Evolutionary conservation across 2,329 filamentous ascomycete species (phyloP), one percentile per base, ranked within the genome.

Genomic region (Blastomyces gilchristii): DNA sequence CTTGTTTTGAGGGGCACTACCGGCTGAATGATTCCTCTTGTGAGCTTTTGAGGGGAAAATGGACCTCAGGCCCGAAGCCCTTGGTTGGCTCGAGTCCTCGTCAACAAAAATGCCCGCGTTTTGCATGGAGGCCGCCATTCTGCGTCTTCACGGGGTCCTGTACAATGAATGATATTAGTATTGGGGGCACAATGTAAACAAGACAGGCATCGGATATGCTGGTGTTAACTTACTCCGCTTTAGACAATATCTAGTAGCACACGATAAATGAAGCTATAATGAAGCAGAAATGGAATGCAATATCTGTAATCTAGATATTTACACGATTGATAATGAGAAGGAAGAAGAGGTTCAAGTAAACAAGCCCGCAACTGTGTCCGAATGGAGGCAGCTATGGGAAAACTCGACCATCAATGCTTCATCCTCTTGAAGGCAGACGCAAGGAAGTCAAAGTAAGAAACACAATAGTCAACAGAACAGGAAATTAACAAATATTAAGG

Each of bases 31-130:
- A 64, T 78, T 77, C 60, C 79, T 77, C 67, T 78, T 80, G 69
- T 82, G 78, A 63, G 72, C 71, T 70, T 79, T 82, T 60, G 81
- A 74, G 25, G 77, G 75, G 67, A 85, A 79, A 63, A 85, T 78
- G 25, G 82, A 81, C 69, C 80, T 81, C 65, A 85, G 74, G 53
- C 80, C 76, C 47, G 78, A 79, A 9, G 81, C 74, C 63, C 73
- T 76, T 50, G 71, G 69, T 12, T 71, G 70, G 22, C 68, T 65
- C 62, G 71, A 71, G 64, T 69, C 71, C 59, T 73, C 70, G 67
- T 77, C 74, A 58, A 76, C 73, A 66, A 77, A 76, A 63, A 75
- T 76, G 60, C 69, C 66, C 14, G 72, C 70, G 61, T 67, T 67
- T 63, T 72, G 66, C 53, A 69, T 67, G 66, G 62, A 71, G 58